Percentiles rank a stretch among this genome's conserved stretches.
Evolutionary conservation across 2,329 filamentous ascomycete species (phyloP).

Genomic region (Cladobotryum mycophilum): DNA sequence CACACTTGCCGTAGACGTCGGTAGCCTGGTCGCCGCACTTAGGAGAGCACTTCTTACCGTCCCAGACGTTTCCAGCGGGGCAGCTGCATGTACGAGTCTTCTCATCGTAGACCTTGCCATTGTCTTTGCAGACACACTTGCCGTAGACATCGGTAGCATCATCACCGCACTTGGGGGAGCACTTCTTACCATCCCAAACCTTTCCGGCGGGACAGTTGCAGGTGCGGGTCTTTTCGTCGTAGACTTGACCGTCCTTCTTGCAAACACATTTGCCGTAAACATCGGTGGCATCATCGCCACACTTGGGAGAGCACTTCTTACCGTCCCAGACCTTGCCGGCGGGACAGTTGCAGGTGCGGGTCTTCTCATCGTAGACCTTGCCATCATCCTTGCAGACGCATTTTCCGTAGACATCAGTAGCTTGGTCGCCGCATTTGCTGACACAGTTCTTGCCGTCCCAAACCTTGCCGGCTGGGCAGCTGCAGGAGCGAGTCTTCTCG

Average conservation of each 20-base stretch:
- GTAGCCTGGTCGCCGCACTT: conserved; percentile 1
- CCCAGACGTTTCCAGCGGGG: not conserved
- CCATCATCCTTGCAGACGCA: conserved; percentile 9
- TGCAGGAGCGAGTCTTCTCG: not conserved
- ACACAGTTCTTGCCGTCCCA: not conserved
- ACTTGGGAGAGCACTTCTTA: not conserved
- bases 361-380: conserved; percentile 1
- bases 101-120: not conserved
- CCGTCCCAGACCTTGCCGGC: conserved; percentile 2
- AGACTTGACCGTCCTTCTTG: conserved; percentile 1
- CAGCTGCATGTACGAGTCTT: not conserved
- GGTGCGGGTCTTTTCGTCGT: conserved; percentile 1
- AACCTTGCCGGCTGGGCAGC: conserved; percentile 1
- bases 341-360: conserved; percentile 4
- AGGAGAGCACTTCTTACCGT: not conserved
- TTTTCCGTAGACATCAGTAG: not conserved
- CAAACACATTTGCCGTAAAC: not conserved
- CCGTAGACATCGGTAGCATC: not conserved
- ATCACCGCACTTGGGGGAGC: not conserved
- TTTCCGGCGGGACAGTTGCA: conserved; percentile 4
- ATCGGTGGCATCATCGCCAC: conserved; percentile 4
- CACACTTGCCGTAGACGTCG: not conserved
- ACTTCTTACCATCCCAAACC: conserved; percentile 1
- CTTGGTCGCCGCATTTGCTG: conserved; percentile 4
- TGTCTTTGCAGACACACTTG: not conserved